Base-by-base conservation (phyloP, 2,329 filamentous ascomycete species). In the Neofusicoccum cordaticola region DNA sequence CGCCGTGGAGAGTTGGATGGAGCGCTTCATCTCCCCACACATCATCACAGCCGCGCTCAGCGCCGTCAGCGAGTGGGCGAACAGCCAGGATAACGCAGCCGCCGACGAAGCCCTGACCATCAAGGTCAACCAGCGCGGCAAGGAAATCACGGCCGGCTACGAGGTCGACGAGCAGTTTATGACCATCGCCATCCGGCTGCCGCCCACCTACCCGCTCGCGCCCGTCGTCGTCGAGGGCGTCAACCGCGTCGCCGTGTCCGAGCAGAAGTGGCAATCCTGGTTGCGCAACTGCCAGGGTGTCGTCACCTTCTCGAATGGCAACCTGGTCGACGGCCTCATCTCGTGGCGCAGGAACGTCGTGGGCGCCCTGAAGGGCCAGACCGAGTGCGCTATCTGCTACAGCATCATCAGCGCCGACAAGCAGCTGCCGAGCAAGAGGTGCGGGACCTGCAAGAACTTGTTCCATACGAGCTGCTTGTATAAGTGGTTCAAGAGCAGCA, bases 321-420 rank as follows among this genome's bases (percentile, higher is more conserved):
- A 86, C 73, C 86, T 99, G 65, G 90, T 93, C 62, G 94, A 98
- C 70, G 95, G 93, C 1, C 81, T 99, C 35, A 84, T 89, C 12
- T 88, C 92, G 8, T 98, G 96, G 83, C 88, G 91, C 68, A 87
- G 89, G 68, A 98, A 98, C 75, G 89, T 99, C 12, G 86, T 89
- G 13, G 92, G 92, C 1, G 91, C 92, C 3, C 84, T 99, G 69
- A 95, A 96, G 80, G 95, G 93, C 41, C 93, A 98, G 78, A 91
- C 86, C 19, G 95, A 99, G 77, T 99, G 95, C 74, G 92, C 95
- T 9, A 98, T 98, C 74, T 98, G 94, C 82, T 98, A 98, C 81
- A 93, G 89, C 66, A 93, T 99, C 73, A 92, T 99, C 68, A 92
- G 92, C 17, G 87, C 86, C 7, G 93, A 97, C 76, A 91, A 91